Evolutionary conservation across 164 flowering plant genomes (phyloP).

Genomic region (Warburgia ugandensis): DNA sequence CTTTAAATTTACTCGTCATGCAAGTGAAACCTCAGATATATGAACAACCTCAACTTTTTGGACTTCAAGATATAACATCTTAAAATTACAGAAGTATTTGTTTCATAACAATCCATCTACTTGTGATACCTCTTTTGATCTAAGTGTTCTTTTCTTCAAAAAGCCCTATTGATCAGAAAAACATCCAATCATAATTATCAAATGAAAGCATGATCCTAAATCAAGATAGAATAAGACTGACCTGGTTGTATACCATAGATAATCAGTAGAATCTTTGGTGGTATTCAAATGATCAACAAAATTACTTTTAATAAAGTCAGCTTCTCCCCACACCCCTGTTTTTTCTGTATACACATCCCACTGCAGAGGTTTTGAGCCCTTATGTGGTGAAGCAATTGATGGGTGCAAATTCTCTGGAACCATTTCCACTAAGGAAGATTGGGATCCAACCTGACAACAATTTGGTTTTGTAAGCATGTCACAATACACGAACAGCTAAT

Average conservation of each 20-base stretch:
- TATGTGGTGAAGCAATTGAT: slow-evolving; percentile 22
- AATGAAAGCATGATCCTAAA: neutral
- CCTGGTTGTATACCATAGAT: slow-evolving; percentile 96
- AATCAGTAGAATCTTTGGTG: slow-evolving; percentile 90
- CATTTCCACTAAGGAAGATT: slow-evolving; percentile 68
- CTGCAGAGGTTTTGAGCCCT: slow-evolving; percentile 30
- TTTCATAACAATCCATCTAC: too few relatives aligned
- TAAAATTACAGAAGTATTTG: too few relatives aligned
- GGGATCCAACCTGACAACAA: slow-evolving; percentile 57
- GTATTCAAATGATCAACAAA: slow-evolving; percentile 91
- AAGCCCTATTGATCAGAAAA: neutral
- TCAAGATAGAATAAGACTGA: slow-evolving; percentile 21
- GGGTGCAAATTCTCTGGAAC: slow-evolving; percentile 48
- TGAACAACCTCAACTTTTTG: too few relatives aligned
- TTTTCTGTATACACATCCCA: slow-evolving; percentile 83
- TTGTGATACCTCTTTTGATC: too few relatives aligned
- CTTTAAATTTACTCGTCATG: too few relatives aligned
- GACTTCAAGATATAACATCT: too few relatives aligned
- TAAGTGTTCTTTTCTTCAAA: too few relatives aligned
- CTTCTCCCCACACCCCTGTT: slow-evolving; percentile 70
- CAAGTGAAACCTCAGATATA: too few relatives aligned
- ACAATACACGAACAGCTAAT: neutral
- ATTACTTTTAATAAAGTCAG: slow-evolving; percentile 58
- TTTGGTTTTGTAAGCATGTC: too few relatives aligned
- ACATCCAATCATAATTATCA: neutral